Conservation (phyloP, 345 rosid species). For the Eucalyptus regnans region DNA sequence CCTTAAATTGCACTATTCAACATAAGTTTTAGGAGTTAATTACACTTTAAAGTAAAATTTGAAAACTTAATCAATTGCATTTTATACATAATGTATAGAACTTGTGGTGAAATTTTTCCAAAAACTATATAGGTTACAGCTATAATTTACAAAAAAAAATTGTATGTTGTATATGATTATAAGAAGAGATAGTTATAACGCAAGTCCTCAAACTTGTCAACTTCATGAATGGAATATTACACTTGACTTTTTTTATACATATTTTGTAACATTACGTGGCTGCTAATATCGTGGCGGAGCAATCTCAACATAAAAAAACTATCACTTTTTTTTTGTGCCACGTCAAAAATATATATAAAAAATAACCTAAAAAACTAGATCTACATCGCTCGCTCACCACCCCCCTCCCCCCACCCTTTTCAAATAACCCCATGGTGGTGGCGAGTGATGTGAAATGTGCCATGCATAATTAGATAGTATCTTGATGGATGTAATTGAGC, state of each 20-base stretch:
- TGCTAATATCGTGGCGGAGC: background rate
- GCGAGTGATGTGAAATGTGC: background rate
- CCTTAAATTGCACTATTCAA: background rate
- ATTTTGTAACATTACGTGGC: background rate
- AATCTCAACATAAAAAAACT: no score
- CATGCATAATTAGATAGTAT: background rate
- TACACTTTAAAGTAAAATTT: background rate
- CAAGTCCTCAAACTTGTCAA: background rate
- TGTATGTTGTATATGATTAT: background rate
- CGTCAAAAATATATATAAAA: no score
- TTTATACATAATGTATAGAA: background rate
- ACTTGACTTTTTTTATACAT: background rate
- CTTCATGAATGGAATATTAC: background rate
- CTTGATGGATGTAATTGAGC: background rate
- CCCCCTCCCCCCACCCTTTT: accelerated
- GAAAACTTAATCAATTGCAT: background rate
- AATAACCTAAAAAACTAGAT: background rate
- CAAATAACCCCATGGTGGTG: background rate
- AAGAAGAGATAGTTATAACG: background rate
- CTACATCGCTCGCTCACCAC: background rate
- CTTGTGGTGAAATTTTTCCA: background rate
- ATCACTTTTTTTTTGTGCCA: background rate
- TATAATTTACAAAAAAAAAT: accelerated
- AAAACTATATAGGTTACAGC: background rate
- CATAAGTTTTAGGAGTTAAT: accelerated